Evolutionary conservation across 2,329 filamentous ascomycete species (phyloP).

Genomic region (Hypoxylon sp.): DNA sequence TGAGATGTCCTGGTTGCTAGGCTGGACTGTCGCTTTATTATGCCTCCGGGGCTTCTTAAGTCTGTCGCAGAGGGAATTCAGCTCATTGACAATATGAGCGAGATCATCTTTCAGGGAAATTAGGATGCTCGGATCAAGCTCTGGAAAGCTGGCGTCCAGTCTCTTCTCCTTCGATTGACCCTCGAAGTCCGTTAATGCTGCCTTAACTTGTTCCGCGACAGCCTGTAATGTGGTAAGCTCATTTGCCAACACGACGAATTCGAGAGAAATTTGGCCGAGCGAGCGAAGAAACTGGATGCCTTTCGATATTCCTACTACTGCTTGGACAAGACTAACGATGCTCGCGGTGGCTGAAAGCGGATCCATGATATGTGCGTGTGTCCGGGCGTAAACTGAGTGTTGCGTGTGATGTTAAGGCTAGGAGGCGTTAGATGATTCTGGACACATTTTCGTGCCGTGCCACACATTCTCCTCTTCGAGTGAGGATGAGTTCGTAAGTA

Average conservation of each 20-base stretch:
- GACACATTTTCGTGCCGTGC: neutral
- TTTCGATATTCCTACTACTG: neutral
- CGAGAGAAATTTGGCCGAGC: neutral
- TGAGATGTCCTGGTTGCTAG: neutral
- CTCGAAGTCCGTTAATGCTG: neutral
- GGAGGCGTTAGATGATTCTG: neutral
- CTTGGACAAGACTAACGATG: neutral
- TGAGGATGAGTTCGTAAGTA: neutral
- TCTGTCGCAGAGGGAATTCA: neutral
- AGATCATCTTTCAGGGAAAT: neutral
- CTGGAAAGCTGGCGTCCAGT: neutral
- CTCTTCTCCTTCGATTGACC: neutral
- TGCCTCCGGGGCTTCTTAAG: neutral
- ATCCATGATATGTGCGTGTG: neutral
- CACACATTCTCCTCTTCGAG: too few relatives aligned
- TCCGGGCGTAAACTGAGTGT: neutral
- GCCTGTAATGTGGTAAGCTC: neutral
- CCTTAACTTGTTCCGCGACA: neutral
- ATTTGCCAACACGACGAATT: neutral
- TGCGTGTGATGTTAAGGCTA: neutral
- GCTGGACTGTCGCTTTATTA: neutral
- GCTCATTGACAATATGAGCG: neutral
- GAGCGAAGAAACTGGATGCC: neutral
- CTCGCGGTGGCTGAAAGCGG: neutral
- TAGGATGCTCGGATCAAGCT: neutral